Evolutionary conservation across 2,329 filamentous ascomycete species (phyloP).

Genomic region (Blastomyces gilchristii): DNA sequence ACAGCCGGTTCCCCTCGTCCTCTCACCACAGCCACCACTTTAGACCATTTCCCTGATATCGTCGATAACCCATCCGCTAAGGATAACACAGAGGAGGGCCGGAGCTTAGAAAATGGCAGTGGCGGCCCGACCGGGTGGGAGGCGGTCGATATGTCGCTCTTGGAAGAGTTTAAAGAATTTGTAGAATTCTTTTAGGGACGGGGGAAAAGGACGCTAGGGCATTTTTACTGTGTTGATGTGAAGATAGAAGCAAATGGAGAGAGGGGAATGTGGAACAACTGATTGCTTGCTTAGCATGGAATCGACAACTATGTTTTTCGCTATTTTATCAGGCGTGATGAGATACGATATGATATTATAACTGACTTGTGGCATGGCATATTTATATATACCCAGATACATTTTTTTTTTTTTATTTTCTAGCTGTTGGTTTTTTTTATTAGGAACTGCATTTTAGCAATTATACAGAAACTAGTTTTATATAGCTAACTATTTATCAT

Average conservation of each 20-base stretch:
- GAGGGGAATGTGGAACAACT: neutral
- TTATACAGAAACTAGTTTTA: neutral
- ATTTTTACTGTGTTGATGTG: neutral
- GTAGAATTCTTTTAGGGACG: slow-evolving; percentile 29
- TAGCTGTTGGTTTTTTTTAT: neutral
- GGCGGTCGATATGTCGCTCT: slow-evolving; percentile 28
- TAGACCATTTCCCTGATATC: neutral
- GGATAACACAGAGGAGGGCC: neutral
- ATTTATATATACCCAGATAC: neutral
- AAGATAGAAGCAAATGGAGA: neutral
- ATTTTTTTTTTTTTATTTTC: neutral
- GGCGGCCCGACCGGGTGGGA: slow-evolving; percentile 21
- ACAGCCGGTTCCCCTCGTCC: no score
- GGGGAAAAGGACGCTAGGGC: neutral
- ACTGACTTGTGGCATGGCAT: neutral
- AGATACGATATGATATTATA: no score
- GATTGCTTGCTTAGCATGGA: neutral
- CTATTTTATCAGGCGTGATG: neutral
- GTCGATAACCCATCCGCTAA: no score
- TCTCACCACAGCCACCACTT: neutral
- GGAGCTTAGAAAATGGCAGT: neutral
- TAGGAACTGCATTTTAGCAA: neutral
- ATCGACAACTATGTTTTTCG: neutral
- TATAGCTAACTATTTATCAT: neutral
- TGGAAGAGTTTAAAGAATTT: slow-evolving; percentile 34